Evolutionary conservation across 192 early-diverging fungal species (phyloP).

Genomic region (Linnemannia elongata): DNA sequence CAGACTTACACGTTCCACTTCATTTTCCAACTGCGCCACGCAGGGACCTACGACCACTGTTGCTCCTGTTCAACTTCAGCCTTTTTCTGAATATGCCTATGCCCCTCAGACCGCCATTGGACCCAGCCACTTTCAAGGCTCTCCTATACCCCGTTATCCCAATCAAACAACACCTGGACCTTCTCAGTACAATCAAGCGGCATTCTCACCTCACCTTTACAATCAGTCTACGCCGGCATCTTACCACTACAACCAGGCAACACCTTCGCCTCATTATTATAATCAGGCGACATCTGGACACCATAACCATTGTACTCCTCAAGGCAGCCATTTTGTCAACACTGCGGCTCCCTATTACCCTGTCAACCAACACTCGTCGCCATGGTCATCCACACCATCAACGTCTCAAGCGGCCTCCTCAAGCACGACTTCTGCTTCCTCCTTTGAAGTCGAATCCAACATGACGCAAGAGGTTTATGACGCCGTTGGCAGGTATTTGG

Average conservation of each 20-base stretch:
- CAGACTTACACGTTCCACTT: background rate
- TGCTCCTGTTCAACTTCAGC: no score
- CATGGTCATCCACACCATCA: background rate
- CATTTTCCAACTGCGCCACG: background rate
- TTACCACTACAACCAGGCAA: no score
- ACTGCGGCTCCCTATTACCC: background rate
- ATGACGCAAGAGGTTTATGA: no score
- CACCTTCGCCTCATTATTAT: background rate
- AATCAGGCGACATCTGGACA: background rate
- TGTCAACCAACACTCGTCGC: background rate
- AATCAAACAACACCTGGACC: no score
- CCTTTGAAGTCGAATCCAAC: background rate
- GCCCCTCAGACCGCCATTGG: no score
- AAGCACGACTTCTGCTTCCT: background rate
- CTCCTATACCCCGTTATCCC: no score
- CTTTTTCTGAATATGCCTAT: no score
- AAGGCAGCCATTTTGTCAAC: background rate
- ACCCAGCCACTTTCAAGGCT: no score
- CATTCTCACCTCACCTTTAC: background rate
- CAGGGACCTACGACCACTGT: background rate
- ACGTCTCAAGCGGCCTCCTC: background rate
- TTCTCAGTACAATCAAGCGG: background rate
- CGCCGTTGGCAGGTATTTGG: background rate
- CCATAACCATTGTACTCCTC: background rate
- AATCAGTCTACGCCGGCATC: background rate